These are phyloP conservation scores for Candida ulmi DNA, from an alignment of 805 yeast species.

Conservation along the genomic window DNA sequence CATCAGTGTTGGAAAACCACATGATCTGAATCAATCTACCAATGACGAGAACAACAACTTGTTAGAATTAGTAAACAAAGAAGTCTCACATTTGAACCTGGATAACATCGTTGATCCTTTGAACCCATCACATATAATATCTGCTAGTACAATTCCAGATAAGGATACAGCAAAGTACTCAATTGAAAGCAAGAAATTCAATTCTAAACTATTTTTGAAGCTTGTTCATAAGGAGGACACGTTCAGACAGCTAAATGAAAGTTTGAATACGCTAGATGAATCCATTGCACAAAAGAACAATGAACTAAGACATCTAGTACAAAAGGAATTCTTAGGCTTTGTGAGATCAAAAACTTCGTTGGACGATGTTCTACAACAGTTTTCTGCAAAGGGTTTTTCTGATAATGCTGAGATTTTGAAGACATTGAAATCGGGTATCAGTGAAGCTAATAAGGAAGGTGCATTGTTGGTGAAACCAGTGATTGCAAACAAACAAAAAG, in stretches of 20 bases:
- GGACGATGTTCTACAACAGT: constrained; percentile 54
- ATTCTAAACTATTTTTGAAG: constrained; percentile 49
- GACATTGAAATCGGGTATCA: constrained; percentile 34
- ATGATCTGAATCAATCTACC: constrained; percentile 18
- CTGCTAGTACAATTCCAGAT: constrained; percentile 1
- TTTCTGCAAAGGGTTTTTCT: constrained; percentile 32
- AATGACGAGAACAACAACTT: constrained; percentile 6
- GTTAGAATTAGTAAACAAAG: constrained; percentile 18
- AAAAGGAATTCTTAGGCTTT: constrained; percentile 55
- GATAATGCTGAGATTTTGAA: constrained; percentile 25
- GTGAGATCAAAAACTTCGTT: constrained; percentile 60
- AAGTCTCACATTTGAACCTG: constrained; percentile 19
- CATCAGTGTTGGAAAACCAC: constrained; percentile 16
- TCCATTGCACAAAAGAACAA: constrained; percentile 45
- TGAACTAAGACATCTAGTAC: constrained; percentile 45
- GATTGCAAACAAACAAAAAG: constrained; percentile 42
- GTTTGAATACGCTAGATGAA: constrained; percentile 43
- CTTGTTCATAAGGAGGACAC: constrained; percentile 52
- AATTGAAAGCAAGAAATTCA: constrained; percentile 53
- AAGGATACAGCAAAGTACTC: constrained; percentile 38
- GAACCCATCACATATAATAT: constrained; percentile 31
- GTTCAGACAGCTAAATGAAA: constrained; percentile 40
- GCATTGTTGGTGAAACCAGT: constrained; percentile 56
- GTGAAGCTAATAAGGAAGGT: constrained; percentile 46
- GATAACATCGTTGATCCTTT: constrained; percentile 49